A percentile compares a stretch with the other conserved stretches of the same genome.
Conservation (phyloP, 148 eudicot species). For the Amaranthus cruentus region DNA sequence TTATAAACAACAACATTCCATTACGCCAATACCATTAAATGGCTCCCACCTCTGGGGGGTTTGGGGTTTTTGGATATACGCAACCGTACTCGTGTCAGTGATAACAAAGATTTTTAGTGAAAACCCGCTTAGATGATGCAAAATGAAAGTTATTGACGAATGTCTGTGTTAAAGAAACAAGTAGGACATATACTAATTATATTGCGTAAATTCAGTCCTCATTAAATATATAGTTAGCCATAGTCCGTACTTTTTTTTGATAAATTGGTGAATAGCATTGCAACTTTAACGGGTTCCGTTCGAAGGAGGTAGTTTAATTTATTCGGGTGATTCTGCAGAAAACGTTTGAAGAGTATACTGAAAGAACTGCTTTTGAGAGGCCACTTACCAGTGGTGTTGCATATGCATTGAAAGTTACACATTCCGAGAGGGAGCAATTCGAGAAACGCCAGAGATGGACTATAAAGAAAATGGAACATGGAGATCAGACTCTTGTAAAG, state of each 20-base stretch:
- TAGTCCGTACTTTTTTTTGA: background rate
- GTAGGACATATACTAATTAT: background rate
- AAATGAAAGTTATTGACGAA: background rate
- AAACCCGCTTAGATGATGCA: background rate
- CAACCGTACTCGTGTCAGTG: too few species aligned
- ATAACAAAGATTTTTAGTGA: too few species aligned
- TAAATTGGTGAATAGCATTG: background rate
- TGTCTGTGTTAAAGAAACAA: background rate
- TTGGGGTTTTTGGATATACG: too few species aligned
- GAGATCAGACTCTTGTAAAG: constrained; percentile 76
- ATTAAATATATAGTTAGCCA: background rate
- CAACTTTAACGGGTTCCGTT: background rate
- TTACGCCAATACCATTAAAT: too few species aligned
- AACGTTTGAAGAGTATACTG: constrained; percentile 84
- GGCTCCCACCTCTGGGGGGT: too few species aligned
- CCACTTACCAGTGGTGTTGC: constrained; percentile 97
- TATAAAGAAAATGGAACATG: constrained; percentile 79
- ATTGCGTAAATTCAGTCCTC: background rate
- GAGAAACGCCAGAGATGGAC: constrained; percentile 87
- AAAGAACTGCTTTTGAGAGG: constrained; percentile 87
- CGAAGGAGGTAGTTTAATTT: background rate
- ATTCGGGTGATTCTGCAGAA: constrained; percentile 37
- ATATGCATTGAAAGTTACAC: constrained; percentile 78
- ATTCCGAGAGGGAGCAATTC: constrained; percentile 66
- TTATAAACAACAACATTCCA: too few species aligned